phyloP scores from a whole-genome alignment of 75 land plant species.

The Pseudotsuga menziesii region DNA sequence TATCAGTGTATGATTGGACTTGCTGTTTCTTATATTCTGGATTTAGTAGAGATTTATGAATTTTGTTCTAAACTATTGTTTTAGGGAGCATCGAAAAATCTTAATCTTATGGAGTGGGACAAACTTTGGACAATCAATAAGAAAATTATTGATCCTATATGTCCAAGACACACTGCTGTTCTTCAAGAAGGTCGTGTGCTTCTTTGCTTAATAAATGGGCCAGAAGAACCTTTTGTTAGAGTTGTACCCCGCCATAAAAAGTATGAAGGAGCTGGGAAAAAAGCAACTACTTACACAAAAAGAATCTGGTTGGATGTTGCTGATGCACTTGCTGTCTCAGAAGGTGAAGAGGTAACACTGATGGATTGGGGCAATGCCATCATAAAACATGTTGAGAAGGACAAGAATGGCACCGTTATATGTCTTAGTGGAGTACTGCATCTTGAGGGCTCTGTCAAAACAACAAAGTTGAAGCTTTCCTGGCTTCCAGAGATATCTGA shows the following conservation, averaged over 20 bases:
- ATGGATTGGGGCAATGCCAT: constrained; percentile 99
- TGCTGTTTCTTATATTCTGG: too few relatives aligned
- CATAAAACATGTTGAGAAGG: constrained; percentile 55
- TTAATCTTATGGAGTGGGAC: constrained; percentile 99
- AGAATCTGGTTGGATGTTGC: constrained; percentile 75
- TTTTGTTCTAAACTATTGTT: constrained; percentile 2
- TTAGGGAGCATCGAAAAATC: constrained; percentile 93
- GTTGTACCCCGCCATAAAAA: constrained; percentile 86
- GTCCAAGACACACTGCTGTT: constrained; percentile 93
- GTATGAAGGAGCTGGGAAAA: constrained; percentile 78
- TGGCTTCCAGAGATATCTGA: constrained; percentile 88
- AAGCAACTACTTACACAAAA: constrained; percentile 73
- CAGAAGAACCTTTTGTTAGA: constrained; percentile 72
- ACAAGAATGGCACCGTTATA: constrained; percentile 48
- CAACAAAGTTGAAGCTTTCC: constrained; percentile 87
- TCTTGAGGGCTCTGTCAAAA: constrained; percentile 89
- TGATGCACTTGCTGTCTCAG: constrained; percentile 65
- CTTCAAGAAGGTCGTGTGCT: constrained; percentile 55
- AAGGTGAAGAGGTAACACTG: constrained; percentile 85
- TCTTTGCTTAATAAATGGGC: constrained; percentile 58
- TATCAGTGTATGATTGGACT: too few relatives aligned
- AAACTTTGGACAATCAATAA: constrained; percentile 97
- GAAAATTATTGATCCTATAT: constrained; percentile 92
- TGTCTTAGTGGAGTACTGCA: constrained; percentile 65
- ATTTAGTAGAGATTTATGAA: too few relatives aligned